Percentiles rank a stretch among this genome's conserved stretches.
Evolutionary conservation across 2,329 filamentous ascomycete genomes (phyloP).

Genomic region (Periconia sp.): DNA sequence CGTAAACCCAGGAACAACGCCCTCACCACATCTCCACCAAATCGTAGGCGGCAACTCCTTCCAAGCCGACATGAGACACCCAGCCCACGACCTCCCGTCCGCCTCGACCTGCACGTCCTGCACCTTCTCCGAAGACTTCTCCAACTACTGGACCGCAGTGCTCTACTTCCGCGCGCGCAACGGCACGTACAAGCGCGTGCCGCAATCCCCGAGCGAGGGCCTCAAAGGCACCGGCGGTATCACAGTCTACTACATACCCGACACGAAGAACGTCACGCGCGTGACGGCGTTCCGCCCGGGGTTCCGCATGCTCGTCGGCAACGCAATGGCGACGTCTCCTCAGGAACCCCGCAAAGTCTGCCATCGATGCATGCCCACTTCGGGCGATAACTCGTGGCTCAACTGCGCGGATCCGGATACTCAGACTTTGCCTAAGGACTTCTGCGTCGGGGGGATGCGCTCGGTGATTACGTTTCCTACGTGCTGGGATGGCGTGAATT

Average conservation of each 20-base stretch:
- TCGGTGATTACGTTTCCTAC: conserved; percentile 71
- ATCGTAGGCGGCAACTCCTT: conserved; percentile 32
- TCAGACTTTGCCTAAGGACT: conserved; percentile 21
- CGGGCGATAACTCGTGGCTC: conserved; percentile 22
- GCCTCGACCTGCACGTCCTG: conserved; percentile 27
- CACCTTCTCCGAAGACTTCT: conserved; percentile 31
- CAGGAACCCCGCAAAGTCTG: conserved; percentile 20
- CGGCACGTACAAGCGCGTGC: conserved; percentile 31
- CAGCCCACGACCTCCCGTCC: conserved; percentile 22
- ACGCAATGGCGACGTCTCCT: conserved; percentile 26
- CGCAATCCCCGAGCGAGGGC: conserved; percentile 18
- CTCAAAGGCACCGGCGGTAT: conserved; percentile 26
- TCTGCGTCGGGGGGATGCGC: conserved; percentile 61
- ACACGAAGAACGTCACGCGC: conserved; percentile 9
- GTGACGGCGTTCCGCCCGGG: conserved; percentile 64
- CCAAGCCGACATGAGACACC: conserved; percentile 20
- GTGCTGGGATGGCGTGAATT: conserved; percentile 66
- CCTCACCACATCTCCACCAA: conserved; percentile 27
- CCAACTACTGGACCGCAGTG: conserved; percentile 35
- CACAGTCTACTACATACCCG: conserved; percentile 31
- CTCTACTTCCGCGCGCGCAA: conserved; percentile 30
- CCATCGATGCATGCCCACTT: conserved; percentile 26
- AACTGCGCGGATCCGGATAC: conserved; percentile 25
- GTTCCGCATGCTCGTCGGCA: conserved; percentile 19
- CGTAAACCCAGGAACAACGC: conserved; percentile 31